Conservation (phyloP, 2,329 filamentous ascomycete genomes). For the Sclerotinia nivalis region DNA sequence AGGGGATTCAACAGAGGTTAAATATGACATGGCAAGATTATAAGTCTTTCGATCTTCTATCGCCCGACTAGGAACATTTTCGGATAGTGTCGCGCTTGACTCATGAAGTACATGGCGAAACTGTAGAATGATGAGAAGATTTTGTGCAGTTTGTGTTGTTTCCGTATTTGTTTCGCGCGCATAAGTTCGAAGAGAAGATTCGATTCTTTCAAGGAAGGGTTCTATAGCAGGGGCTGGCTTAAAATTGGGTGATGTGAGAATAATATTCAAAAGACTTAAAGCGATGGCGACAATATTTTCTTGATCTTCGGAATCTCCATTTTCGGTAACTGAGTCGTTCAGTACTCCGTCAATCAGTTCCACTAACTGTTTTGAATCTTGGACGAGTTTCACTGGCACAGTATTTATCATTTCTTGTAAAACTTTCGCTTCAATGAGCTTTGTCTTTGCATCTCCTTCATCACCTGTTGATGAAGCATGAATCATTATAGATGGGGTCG, state of each 20-base stretch:
- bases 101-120: conserved; percentile 57
- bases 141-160: conserved; percentile 55
- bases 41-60: conserved; percentile 64
- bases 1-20: conserved; percentile 61
- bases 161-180: conserved; percentile 44
- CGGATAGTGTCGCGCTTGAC: conserved; percentile 19
- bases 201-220: conserved; percentile 48
- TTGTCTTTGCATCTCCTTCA: conserved; percentile 46
- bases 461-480: conserved; percentile 41
- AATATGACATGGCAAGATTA: conserved; percentile 62
- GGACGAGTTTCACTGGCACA: conserved; percentile 63
- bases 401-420: conserved; percentile 65
- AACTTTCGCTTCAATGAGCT: conserved; percentile 60
- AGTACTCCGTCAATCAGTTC: conserved; percentile 64
- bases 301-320: conserved; percentile 46
- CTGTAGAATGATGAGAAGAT: conserved; percentile 55
- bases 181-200: conserved; percentile 50
- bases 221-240: conserved; percentile 48
- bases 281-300: conserved; percentile 54
- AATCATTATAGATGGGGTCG: conserved; percentile 33
- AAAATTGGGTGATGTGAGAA: conserved; percentile 59
- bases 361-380: conserved; percentile 63
- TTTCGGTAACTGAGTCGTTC: conserved; percentile 25
- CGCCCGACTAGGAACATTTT: conserved; percentile 45
- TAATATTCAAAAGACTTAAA: conserved; percentile 61